Evolutionary conservation across 306 rosid genomes (phyloP).

Genomic region (Psophocarpus tetragonolobus): DNA sequence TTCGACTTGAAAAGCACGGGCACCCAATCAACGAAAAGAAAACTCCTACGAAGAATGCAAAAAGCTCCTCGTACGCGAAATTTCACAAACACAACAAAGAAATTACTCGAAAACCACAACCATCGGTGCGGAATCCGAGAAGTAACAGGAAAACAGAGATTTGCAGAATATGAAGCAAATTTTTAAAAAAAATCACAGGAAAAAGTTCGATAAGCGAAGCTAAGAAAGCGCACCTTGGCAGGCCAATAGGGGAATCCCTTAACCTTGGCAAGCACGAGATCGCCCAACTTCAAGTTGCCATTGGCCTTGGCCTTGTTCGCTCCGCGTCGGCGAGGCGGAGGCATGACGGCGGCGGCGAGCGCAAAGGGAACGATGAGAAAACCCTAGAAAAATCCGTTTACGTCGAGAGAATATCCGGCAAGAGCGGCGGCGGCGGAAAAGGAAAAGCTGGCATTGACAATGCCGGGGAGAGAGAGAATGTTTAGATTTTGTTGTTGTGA

Average conservation of each 20-base stretch:
- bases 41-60: conserved; percentile 19
- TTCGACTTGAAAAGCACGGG: neutral
- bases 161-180: conserved; percentile 26
- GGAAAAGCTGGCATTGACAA: conserved; percentile 42
- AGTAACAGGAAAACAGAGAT: neutral
- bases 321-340: conserved; percentile 72
- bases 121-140: neutral
- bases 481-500: too few relatives aligned
- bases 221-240: conserved; percentile 62
- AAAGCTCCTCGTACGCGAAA: conserved; percentile 3
- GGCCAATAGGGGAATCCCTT: conserved; percentile 96
- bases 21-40: neutral
- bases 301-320: conserved; percentile 65
- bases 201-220: neutral
- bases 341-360: conserved; percentile 50
- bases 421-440: conserved; percentile 43
- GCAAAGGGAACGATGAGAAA: conserved; percentile 20
- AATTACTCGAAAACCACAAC: neutral
- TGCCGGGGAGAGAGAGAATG: conserved; percentile 35
- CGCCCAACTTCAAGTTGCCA: conserved; percentile 70
- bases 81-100: too few relatives aligned
- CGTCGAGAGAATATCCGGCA: conserved; percentile 36
- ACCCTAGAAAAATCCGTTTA: conserved; percentile 56
- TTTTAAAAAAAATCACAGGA: neutral
- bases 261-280: conserved; percentile 96